Base-by-base conservation (phyloP, 2,329 filamentous ascomycete species). In the Cytospora piceicola region DNA sequence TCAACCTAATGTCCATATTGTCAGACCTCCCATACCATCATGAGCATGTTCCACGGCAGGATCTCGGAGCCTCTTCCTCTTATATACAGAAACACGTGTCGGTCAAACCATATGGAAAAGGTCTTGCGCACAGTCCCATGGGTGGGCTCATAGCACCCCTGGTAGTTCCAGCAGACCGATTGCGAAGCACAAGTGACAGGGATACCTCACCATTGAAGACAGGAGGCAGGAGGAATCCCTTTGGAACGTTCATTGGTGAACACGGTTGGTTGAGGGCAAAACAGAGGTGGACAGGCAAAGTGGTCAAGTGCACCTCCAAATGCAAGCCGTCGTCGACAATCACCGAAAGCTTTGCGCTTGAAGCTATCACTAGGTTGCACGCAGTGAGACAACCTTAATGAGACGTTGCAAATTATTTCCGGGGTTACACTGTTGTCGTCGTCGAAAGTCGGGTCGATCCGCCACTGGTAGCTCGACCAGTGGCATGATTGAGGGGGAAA, bases 401-500 rank as follows among this genome's bases (percentile, higher is more conserved):
- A 49, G 51, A n/a, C 52, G 17, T 32, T n/a, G 59, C 51, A 42
- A 55, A 67, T 66, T 55, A 30, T 34, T 39, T 51, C 63, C 55
- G 27, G 32, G 58, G 57, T 49, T 11, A 34, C 32, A 30, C 61
- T 53, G 29, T 32, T 22, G 51, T 54, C 55, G 17, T 32, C 22
- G 56, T 54, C 55, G n/a, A 58, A 29, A 22, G 46, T n/a, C 66
- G 66, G 63, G 63, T 66, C 66, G 66, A 68, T 68, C 66, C 66
- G 66, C 42, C 51, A 24, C 49, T 46, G 57, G 30, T 29, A 46
- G n/a, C 34, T 24, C 22, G 36, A 66, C 56, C 66, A 68, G n/a
- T 58, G 66, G 59, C 66, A 68, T 46, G 53, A 53, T 29, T 34
- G 59, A 66, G 63, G 63, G 63, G 56, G 59, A 57, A 58, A 54